These are phyloP conservation scores for Haplosporangium sp. DNA, from an alignment of 371 early-diverging fungal genomes.

Conservation along the genomic window DNA sequence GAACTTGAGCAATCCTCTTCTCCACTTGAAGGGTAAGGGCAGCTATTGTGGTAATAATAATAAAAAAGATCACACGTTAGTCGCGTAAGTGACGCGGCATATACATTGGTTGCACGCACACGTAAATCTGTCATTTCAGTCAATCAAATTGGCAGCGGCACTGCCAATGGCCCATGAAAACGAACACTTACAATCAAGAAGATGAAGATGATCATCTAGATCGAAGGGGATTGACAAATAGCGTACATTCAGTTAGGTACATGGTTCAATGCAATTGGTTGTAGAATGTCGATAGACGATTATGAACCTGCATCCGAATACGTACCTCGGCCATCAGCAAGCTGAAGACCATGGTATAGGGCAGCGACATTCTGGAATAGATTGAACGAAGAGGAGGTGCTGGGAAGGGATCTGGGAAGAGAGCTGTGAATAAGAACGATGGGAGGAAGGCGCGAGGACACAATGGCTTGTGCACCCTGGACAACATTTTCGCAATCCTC, in stretches of 20 bases:
- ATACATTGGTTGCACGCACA: background rate
- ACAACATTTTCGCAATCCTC: background rate
- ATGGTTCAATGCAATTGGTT: background rate
- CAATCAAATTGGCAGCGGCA: too few species aligned
- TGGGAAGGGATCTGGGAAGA: background rate
- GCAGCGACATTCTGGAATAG: slow-evolving; percentile 55
- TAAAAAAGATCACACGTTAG: background rate
- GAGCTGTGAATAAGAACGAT: background rate
- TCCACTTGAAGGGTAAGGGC: slow-evolving; percentile 70
- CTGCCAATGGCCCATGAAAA: too few species aligned
- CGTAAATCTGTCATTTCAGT: too few species aligned
- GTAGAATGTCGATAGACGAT: background rate
- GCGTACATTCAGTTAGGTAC: background rate
- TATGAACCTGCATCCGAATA: background rate
- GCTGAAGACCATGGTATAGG: slow-evolving; percentile 62
- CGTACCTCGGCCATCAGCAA: slow-evolving; percentile 62
- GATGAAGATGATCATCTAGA: slow-evolving; percentile 53
- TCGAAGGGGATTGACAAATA: slow-evolving; percentile 19
- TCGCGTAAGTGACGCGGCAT: background rate
- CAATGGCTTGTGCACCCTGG: background rate
- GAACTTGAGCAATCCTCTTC: slow-evolving; percentile 65
- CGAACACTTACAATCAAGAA: slow-evolving; percentile 37
- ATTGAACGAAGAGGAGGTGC: background rate
- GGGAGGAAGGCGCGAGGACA: background rate
- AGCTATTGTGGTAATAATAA: slow-evolving; percentile 61